Conservation (phyloP, 2,329 filamentous ascomycete genomes). For the Fusarium buxicola region DNA sequence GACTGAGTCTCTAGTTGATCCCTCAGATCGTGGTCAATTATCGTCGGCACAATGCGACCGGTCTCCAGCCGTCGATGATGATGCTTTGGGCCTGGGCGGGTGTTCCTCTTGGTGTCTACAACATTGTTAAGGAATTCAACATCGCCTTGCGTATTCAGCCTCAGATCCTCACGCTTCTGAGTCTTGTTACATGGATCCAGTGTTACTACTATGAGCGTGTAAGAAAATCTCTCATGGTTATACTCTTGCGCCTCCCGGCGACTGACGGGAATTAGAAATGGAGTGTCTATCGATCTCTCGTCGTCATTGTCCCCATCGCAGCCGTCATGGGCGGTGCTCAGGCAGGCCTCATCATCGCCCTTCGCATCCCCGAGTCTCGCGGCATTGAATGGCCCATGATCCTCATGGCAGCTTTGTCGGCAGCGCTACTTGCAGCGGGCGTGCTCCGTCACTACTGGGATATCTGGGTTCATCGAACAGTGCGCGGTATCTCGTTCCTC, state of each 20-base stretch:
- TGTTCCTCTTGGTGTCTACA: constrained; percentile 70
- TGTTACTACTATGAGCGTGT: constrained; percentile 58
- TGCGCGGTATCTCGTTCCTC: constrained; percentile 77
- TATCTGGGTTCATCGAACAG: constrained; percentile 73
- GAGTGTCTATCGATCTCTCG: constrained; percentile 60
- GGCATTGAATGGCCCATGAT: constrained; percentile 70
- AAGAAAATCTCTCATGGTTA: accelerated
- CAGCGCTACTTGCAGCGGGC: constrained; percentile 71
- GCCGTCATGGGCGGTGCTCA: constrained; percentile 69
- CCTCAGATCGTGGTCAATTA: constrained; percentile 78
- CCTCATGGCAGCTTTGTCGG: constrained; percentile 74
- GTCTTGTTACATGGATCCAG: constrained; percentile 57
- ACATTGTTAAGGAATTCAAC: constrained; percentile 57
- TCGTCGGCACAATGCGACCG: constrained; percentile 71
- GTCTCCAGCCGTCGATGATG: constrained; percentile 78
- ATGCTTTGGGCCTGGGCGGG: constrained; percentile 76
- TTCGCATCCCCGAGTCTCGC: constrained; percentile 58
- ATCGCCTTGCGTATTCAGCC: constrained; percentile 57
- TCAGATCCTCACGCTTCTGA: constrained; percentile 57
- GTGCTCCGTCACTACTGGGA: constrained; percentile 77
- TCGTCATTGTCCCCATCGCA: constrained; percentile 63
- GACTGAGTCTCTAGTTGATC: constrained; percentile 62
- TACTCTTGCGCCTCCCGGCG: accelerated
- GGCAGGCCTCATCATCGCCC: constrained; percentile 67
- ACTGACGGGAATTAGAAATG: constrained; percentile 58